These are phyloP conservation scores for Filosporella fistucella DNA, from an alignment of 495 filamentous ascomycete species.

Conservation along the genomic window DNA sequence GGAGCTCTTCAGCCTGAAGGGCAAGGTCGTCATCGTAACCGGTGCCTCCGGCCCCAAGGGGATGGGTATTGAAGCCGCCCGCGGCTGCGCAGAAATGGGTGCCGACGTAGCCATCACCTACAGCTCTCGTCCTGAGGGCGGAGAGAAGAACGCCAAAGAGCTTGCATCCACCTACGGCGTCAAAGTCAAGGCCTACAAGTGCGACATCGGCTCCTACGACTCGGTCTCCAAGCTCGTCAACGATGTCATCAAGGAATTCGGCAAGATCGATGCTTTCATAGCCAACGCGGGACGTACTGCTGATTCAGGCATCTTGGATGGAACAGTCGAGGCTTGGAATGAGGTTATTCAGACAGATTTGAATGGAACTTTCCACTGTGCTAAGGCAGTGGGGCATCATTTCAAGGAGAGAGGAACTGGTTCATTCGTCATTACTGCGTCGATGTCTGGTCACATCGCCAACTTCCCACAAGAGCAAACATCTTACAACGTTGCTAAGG, in stretches of 20 bases:
- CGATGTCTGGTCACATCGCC: conserved; percentile 64
- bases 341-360: conserved; percentile 64
- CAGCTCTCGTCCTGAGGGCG: conserved; percentile 53
- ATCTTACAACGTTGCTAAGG: conserved; percentile 78
- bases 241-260: conserved; percentile 54
- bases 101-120: conserved; percentile 68
- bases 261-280: conserved; percentile 62
- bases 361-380: conserved; percentile 64
- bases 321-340: conserved; percentile 59
- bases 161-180: conserved; percentile 54
- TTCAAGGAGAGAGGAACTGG: conserved; percentile 59
- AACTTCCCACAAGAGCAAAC: conserved; percentile 79
- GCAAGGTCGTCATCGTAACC: conserved; percentile 68
- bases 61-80: conserved; percentile 71
- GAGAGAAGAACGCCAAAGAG: conserved; percentile 61
- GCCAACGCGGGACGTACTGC: conserved; percentile 67
- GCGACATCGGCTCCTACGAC: conserved; percentile 45
- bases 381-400: conserved; percentile 59
- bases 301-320: conserved; percentile 57
- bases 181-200: conserved; percentile 65
- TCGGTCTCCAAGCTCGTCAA: conserved; percentile 45
- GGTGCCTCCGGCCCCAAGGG: conserved; percentile 64
- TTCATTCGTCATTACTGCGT: conserved; percentile 58
- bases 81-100: conserved; percentile 68
- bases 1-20: conserved; percentile 68